phyloP scores from a whole-genome alignment of 495 filamentous ascomycete species.

The Aspergillus haitiensis region DNA sequence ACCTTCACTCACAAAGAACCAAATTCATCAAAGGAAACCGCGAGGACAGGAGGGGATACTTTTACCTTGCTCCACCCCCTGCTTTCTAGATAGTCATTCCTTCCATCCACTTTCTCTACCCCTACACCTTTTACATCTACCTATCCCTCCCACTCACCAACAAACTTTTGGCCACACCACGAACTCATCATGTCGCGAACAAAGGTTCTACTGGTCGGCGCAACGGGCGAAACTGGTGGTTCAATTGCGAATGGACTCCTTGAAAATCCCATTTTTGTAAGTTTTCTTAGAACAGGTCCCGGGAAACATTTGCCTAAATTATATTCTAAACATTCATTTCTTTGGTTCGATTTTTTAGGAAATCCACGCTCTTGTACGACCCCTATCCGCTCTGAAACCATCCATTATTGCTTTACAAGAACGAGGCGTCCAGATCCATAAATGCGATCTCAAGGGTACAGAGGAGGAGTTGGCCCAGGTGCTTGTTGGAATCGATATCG shows the following conservation, averaged over 20 bases:
- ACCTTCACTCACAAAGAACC: constrained; percentile 2
- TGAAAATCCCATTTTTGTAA: constrained; percentile 45
- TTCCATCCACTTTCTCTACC: constrained; percentile 11
- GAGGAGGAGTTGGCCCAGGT: constrained; percentile 49
- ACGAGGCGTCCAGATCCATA: constrained; percentile 49
- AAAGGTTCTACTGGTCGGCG: constrained; percentile 48
- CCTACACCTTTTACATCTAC: neutral
- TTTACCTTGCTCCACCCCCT: neutral
- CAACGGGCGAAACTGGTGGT: constrained; percentile 51
- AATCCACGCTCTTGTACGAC: constrained; percentile 50
- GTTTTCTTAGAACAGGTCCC: constrained; percentile 9
- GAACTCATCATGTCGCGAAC: constrained; percentile 42
- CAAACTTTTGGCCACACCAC: constrained; percentile 14
- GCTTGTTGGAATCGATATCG: constrained; percentile 51
- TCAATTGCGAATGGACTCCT: constrained; percentile 49
- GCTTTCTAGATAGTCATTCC: constrained; percentile 3
- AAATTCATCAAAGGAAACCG: neutral
- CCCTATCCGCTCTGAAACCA: constrained; percentile 50
- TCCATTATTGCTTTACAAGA: constrained; percentile 42
- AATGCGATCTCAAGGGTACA: constrained; percentile 46
- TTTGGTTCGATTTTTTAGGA: constrained; percentile 35
- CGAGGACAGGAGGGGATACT: constrained; percentile 12
- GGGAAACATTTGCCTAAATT: constrained; percentile 10
- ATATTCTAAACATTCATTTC: neutral
- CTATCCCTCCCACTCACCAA: constrained; percentile 9